Evolutionary conservation across 2,329 filamentous ascomycete species (phyloP), one percentile per base, ranked within the genome.

Genomic region (Biscogniauxia sp.): DNA sequence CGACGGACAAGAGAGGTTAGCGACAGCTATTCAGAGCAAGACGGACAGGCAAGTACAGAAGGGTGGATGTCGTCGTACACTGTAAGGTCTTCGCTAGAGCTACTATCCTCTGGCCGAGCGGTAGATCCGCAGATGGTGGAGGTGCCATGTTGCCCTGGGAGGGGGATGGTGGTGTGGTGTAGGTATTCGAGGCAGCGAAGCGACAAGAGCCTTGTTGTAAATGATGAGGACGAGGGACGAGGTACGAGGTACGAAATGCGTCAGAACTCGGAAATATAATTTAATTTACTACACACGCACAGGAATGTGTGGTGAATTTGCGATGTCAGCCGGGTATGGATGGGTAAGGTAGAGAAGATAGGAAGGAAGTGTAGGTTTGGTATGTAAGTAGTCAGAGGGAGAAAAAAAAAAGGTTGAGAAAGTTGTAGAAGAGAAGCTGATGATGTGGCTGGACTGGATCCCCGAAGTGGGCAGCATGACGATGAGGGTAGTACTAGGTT

Each of bases 1-100:
- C 66, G 23, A 23, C 23, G 9, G 28, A 7, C 28, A 32, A 32
- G 11, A 32, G 69, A 73, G 11, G 72, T 80, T 69, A 82, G 75
- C 67, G 66, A 58, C 37, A 54, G 26, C 13, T 57, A 23, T 26
- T 32, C 64, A 70, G 66, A 64, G 63, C 50, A 63, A 32, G 28
- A 32, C 58, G 51, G 59, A 52, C 23, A 23, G 23, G 23, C 5
- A 23, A 5, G 23, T 5, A 23, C 5, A 23, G 23, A 23, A 3
- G 63, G 32, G 62, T 63, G 57, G 56, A 66, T 61, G 41, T 53
- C 23, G 23, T 59, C 80, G 77, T 87, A 90, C 94, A 99, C 82
- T 98, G 95, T 69, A 98, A 83, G 53, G 93, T 98, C 77, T 96
- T 88, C 68, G 89, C 93, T 69, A 98, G 84, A 69, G 85, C 82